phyloP scores from a whole-genome alignment of 2,329 filamentous ascomycete species.

The Pestalotiopsis sp. region DNA sequence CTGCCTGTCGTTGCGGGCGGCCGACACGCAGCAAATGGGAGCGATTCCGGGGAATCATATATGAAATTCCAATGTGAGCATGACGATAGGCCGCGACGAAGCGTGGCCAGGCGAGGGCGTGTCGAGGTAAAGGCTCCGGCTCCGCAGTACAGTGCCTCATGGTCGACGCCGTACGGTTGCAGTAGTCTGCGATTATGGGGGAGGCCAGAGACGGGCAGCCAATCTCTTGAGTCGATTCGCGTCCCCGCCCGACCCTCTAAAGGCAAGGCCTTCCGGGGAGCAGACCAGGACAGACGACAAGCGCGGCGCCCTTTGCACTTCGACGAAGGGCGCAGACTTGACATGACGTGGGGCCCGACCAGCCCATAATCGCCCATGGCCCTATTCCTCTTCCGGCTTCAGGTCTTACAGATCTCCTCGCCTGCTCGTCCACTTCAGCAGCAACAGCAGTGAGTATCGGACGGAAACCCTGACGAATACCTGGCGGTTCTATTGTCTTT shows the following conservation, averaged over 20 bases:
- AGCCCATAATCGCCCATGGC: neutral
- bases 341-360: constrained; percentile 23
- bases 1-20: neutral
- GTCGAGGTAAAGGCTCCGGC: neutral
- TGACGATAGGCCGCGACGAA: neutral
- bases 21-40: neutral
- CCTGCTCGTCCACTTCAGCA: neutral
- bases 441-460: neutral
- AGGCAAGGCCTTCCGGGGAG: neutral
- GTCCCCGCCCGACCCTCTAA: neutral
- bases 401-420: constrained; percentile 3
- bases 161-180: constrained; percentile 5
- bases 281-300: neutral
- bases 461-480: constrained; percentile 6
- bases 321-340: constrained; percentile 41
- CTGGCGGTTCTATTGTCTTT: neutral
- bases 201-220: neutral
- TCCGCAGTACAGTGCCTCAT: constrained; percentile 6
- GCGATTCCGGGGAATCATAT: neutral
- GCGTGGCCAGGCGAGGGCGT: neutral
- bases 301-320: constrained; percentile 30
- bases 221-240: neutral
- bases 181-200: constrained; percentile 4
- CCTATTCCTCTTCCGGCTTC: constrained; percentile 4
- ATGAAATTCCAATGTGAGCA: neutral